These are phyloP conservation scores for Iris macrosiphon DNA, from an alignment of 106 monocot species.

Conservation along the genomic window DNA sequence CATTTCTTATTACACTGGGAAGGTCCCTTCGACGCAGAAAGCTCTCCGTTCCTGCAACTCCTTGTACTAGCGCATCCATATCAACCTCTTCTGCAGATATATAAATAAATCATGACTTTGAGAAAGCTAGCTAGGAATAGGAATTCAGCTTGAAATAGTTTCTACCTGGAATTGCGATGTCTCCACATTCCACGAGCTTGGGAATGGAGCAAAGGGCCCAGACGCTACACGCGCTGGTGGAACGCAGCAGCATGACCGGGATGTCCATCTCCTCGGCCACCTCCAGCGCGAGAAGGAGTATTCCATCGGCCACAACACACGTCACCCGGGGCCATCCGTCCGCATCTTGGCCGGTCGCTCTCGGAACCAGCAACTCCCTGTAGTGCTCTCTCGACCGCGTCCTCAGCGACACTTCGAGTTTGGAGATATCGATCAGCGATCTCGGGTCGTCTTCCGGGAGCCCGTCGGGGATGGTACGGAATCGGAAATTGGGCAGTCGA, in stretches of 20 bases:
- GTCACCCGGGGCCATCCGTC: slow-evolving; percentile 22
- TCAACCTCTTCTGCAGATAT: slow-evolving; percentile 13
- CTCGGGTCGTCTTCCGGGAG: too few species aligned
- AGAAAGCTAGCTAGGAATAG: neutral
- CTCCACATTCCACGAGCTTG: slow-evolving; percentile 16
- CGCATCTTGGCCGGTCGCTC: too few species aligned
- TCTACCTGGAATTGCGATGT: slow-evolving; percentile 26
- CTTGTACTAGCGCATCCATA: slow-evolving; percentile 16
- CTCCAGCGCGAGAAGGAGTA: slow-evolving; percentile 20
- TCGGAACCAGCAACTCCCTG: slow-evolving; percentile 10
- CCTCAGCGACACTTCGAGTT: too few species aligned
- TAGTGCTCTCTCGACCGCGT: slow-evolving; percentile 2
- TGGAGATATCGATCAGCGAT: too few species aligned
- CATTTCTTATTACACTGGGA: slow-evolving; percentile 15
- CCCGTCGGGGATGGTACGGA: too few species aligned
- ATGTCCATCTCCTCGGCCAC: slow-evolving; percentile 30
- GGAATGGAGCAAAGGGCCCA: slow-evolving; percentile 25
- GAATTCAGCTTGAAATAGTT: neutral
- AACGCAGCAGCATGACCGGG: slow-evolving; percentile 28
- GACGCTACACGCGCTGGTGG: slow-evolving; percentile 21
- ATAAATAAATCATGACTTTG: too few species aligned
- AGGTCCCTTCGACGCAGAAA: slow-evolving; percentile 33
- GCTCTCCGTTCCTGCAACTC: slow-evolving; percentile 31
- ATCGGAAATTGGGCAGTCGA: too few species aligned
- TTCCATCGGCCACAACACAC: slow-evolving; percentile 29